Base-by-base conservation (phyloP, 1,139 yeast species). In the Pichia sp. region DNA sequence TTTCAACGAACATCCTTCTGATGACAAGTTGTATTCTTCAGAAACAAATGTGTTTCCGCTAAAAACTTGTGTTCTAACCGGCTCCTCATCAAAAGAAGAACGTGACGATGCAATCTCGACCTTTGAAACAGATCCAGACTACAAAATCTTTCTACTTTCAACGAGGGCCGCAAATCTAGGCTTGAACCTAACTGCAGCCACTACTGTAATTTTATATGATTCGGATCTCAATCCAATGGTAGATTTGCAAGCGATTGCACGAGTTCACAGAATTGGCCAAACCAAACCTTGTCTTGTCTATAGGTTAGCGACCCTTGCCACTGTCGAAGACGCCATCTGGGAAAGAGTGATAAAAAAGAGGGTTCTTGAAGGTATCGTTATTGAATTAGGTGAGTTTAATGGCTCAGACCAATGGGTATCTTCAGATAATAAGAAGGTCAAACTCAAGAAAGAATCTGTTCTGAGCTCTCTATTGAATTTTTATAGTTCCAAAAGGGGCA, bases 171-270 rank as follows among this genome's bases (percentile, higher is more conserved):
- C 98, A 11, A 98, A 98, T 0, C 77, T 93, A 32, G 99, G 99
- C 1, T 81, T 93, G 49, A 93, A 93, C 64, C 75, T 93, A 55
- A 81, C 85, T 0, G 82, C 87, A 0, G 97, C 98, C 0, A 97
- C 93, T 63, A 86, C 96, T 0, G 98, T 93, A 1, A 81, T 93
- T 4, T 66, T 93, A 15, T 90, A 89, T 67, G 99, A 93, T 66
- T 87, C 89, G 57, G 98, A 93, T 67, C 92, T 98, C 97, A 93
- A 93, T 64, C 99, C 99, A 0, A 98, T 93, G 67, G 92, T 90
- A 62, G 98, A 93, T 69, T 72, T 90, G 51, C 99, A 93, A 68
- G 98, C 98, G 0, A 93, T 93, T 81, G 98, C 92, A 66, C 77
- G 99, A 57, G 95, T 89, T 13, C 98, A 93, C 68, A 76, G 99